These are phyloP conservation scores for Pseudocercospora fuligena DNA, from an alignment of 2,329 filamentous ascomycete genomes.

Conservation along the genomic window DNA sequence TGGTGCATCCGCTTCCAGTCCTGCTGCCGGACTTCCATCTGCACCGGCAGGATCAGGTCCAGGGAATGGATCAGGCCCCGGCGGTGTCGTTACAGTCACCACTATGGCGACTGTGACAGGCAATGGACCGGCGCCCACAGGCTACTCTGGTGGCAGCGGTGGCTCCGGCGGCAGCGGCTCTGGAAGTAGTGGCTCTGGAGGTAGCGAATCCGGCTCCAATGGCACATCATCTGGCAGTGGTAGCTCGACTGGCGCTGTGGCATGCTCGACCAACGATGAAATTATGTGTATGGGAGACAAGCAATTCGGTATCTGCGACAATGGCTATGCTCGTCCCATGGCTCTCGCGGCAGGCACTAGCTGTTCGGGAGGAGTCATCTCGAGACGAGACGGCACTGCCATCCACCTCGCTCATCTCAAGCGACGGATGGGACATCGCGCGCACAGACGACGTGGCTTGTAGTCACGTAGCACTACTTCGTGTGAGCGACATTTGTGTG, in stretches of 20 bases:
- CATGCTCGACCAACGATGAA: conserved; percentile 39
- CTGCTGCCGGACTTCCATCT: too few relatives aligned
- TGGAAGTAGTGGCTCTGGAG: background rate
- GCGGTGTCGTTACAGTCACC: conserved; percentile 22
- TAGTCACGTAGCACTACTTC: background rate
- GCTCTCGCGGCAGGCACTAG: conserved; percentile 47
- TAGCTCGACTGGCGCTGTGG: conserved; percentile 18
- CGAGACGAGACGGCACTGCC: conserved; percentile 14
- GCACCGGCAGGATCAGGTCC: conserved; percentile 4
- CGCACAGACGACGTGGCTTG: too few relatives aligned
- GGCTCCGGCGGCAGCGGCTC: conserved; percentile 20
- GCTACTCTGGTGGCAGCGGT: conserved; percentile 20
- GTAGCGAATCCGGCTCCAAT: background rate
- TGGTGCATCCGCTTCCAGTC: too few relatives aligned
- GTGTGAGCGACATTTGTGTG: background rate
- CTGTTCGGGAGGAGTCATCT: conserved; percentile 44
- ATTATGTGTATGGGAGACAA: conserved; percentile 49
- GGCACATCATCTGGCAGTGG: conserved; percentile 19
- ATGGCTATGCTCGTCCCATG: conserved; percentile 46
- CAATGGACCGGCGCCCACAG: conserved; percentile 17
- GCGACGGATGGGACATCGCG: conserved; percentile 3
- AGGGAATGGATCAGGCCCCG: conserved; percentile 3
- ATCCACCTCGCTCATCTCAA: too few relatives aligned
- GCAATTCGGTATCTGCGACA: conserved; percentile 50
- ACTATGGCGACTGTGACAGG: conserved; percentile 25